Percentiles rank a stretch among this genome's conserved stretches.
phyloP scores from a whole-genome alignment of 164 flowering plant genomes.

The Vitis amurensis region DNA sequence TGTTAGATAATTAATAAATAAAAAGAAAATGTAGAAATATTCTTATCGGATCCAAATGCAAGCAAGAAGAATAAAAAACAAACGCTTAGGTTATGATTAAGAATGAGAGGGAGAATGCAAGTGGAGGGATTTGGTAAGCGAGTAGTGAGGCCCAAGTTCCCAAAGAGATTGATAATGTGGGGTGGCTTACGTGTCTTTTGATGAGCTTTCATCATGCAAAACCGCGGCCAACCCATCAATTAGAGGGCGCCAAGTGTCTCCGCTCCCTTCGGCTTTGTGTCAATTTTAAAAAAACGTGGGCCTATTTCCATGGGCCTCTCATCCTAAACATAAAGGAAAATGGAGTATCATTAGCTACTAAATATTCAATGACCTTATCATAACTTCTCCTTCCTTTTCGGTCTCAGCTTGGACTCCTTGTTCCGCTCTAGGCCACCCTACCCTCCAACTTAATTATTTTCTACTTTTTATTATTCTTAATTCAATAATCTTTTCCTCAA shows the following conservation, averaged over 20 bases:
- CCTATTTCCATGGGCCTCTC: conserved; percentile 20
- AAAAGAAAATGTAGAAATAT: too few species aligned
- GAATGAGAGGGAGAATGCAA: conserved; percentile 11
- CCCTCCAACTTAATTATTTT: not conserved
- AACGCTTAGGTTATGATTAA: not conserved
- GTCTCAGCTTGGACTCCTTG: conserved; percentile 8
- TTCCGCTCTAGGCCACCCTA: conserved; percentile 22
- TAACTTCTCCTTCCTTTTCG: conserved; percentile 12
- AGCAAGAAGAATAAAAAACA: too few species aligned
- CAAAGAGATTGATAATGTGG: conserved; percentile 54
- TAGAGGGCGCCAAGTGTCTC: conserved; percentile 29
- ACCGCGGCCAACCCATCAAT: conserved; percentile 36
- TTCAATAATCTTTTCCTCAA: not conserved
- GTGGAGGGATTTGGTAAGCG: not conserved
- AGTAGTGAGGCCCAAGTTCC: conserved; percentile 71
- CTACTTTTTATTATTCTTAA: not conserved
- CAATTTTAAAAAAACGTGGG: conserved; percentile 26
- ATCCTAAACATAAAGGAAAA: conserved; percentile 21
- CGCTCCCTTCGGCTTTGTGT: conserved; percentile 8
- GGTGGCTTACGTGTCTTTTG: conserved; percentile 29
- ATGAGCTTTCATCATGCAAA: conserved; percentile 26
- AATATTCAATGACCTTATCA: conserved; percentile 39
- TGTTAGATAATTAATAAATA: too few species aligned
- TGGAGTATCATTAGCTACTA: conserved; percentile 23
- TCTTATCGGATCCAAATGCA: too few species aligned